Evolutionary conservation across 108 stramenopile species (phyloP).

Genomic region (Aurantiochytrium sp.): DNA sequence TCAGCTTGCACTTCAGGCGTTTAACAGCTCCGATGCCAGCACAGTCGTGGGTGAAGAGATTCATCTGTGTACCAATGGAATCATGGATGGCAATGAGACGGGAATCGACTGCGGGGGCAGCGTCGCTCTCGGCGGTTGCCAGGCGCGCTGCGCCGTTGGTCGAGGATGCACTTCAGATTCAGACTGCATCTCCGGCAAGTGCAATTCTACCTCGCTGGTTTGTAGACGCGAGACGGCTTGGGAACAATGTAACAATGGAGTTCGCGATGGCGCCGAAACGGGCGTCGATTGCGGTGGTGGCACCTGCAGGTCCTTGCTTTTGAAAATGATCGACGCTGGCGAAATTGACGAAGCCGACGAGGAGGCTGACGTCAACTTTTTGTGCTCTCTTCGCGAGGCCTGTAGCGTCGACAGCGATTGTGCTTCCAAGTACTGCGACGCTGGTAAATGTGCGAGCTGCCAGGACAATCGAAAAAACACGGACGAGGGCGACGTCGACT

Average conservation of each 20-base stretch:
- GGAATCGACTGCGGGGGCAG: neutral
- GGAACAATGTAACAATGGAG: neutral
- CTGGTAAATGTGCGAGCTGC: neutral
- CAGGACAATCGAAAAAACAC: neutral
- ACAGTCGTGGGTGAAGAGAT: neutral
- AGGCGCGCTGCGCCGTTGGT: neutral
- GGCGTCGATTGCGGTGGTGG: neutral
- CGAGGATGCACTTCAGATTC: neutral
- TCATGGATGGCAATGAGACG: neutral
- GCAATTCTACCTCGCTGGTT: neutral
- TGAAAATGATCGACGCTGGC: neutral
- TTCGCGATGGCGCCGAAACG: neutral
- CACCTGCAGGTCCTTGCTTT: neutral
- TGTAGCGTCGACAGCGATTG: neutral
- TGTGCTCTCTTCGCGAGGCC: neutral
- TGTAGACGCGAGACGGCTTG: neutral
- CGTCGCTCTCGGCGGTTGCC: neutral
- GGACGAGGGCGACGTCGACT: slow-evolving; percentile 8
- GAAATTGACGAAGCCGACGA: neutral
- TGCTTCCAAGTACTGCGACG: neutral
- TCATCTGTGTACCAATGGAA: neutral
- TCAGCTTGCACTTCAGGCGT: neutral
- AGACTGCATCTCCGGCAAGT: neutral
- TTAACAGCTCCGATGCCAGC: neutral
- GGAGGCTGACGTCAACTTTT: neutral